A percentile compares a stretch with the other conserved stretches of the same genome.
phyloP scores from a whole-genome alignment of 208 protist species.

The Leishmania lainsoni region DNA sequence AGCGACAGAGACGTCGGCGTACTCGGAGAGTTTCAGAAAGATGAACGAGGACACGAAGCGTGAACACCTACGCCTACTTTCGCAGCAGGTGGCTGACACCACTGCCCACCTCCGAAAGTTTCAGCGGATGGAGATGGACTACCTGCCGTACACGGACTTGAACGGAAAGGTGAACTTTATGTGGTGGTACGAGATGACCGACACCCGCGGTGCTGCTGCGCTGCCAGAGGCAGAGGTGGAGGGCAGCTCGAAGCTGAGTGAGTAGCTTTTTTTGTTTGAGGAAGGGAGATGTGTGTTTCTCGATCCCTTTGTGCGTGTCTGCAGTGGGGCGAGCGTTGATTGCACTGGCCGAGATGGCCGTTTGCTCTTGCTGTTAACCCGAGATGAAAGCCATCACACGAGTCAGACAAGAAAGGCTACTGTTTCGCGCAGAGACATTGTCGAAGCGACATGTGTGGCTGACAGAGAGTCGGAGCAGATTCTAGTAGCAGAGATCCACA shows the following conservation, averaged over 20 bases:
- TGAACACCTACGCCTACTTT: slow-evolving; percentile 63
- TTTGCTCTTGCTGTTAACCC: neutral
- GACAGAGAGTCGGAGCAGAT: neutral
- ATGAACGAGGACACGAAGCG: slow-evolving; percentile 74
- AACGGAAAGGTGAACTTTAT: slow-evolving; percentile 94
- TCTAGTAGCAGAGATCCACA: neutral
- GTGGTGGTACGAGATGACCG: slow-evolving; percentile 92
- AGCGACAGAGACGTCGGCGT: slow-evolving; percentile 67
- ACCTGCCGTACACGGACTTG: slow-evolving; percentile 91
- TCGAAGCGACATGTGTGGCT: neutral
- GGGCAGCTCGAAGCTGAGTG: slow-evolving; percentile 16
- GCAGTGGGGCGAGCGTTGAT: neutral
- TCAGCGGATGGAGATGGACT: slow-evolving; percentile 89
- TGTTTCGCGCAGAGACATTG: neutral
- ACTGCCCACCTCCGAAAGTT: slow-evolving; percentile 73
- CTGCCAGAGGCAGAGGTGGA: slow-evolving; percentile 38
- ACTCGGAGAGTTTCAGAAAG: slow-evolving; percentile 58
- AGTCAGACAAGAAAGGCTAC: neutral
- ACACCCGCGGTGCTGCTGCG: slow-evolving; percentile 33
- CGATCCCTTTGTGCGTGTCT: neutral
- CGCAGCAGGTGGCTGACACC: slow-evolving; percentile 69
- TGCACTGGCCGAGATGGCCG: neutral
- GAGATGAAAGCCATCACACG: neutral
- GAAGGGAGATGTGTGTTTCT: too few species aligned
- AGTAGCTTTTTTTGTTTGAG: slow-evolving; percentile 16